Conservation (phyloP, 768 basidiomycete species). For the Naganishia onofrii region DNA sequence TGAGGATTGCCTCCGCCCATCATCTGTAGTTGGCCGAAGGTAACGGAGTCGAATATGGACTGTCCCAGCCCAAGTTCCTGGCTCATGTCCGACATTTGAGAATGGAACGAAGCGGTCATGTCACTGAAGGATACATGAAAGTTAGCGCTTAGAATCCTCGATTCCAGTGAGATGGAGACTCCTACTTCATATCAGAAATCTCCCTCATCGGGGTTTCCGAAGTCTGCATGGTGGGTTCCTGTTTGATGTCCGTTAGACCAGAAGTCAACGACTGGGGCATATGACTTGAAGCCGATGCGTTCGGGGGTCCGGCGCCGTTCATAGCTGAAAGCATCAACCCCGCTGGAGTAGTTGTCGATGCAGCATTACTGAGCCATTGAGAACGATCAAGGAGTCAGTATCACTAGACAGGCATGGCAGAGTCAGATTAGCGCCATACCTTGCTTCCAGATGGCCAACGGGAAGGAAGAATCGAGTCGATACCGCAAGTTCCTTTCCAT, state of each 20-base stretch:
- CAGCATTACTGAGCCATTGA: neutral
- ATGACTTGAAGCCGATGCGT: neutral
- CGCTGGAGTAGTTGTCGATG: conserved; percentile 8
- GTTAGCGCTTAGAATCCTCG: neutral
- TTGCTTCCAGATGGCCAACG: conserved; percentile 5
- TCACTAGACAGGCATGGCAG: neutral
- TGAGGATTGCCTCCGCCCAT: conserved; percentile 5
- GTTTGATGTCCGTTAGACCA: neutral
- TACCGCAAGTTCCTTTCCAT: conserved; percentile 19
- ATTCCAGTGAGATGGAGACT: too few species aligned
- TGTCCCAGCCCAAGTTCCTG: neutral
- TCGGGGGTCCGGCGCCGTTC: neutral
- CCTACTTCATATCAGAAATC: neutral
- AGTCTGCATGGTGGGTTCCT: neutral
- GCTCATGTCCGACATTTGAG: conserved; percentile 11
- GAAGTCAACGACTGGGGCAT: neutral
- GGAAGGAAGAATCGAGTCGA: conserved; percentile 13
- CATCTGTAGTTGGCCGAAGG: conserved; percentile 8
- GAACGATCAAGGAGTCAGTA: neutral
- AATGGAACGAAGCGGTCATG: conserved; percentile 16
- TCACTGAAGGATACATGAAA: neutral
- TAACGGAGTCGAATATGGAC: conserved; percentile 7
- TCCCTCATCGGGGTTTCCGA: conserved; percentile 12
- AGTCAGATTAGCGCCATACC: neutral
- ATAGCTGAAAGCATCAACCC: conserved; percentile 21